Evolutionary conservation across 352 stramenopile genomes (phyloP).

Genomic region (Pythium dissimile): DNA sequence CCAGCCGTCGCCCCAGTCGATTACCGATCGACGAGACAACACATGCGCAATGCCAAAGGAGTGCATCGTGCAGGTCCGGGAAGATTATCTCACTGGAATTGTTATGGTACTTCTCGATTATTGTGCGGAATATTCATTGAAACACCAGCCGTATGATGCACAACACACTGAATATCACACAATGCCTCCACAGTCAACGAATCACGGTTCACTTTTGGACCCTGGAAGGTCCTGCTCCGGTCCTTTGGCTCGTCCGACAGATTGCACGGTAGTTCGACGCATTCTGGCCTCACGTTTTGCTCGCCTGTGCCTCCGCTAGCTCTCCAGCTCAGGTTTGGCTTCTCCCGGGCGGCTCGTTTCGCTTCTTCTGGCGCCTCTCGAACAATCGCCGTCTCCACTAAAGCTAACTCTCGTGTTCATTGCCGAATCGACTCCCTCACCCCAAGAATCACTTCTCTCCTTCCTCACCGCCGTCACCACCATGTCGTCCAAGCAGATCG

Average conservation of each 20-base stretch:
- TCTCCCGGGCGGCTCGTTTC: too few species aligned
- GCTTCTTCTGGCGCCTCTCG: too few species aligned
- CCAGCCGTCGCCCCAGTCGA: too few species aligned
- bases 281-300: neutral
- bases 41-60: too few species aligned
- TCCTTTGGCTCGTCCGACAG: neutral
- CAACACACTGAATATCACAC: neutral
- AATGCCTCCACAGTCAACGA: conserved; percentile 1
- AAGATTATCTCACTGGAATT: neutral
- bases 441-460: neutral
- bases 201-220: neutral
- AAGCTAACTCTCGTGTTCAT: neutral
- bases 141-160: neutral
- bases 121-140: neutral
- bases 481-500: conserved; percentile 1
- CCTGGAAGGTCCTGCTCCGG: neutral
- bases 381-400: too few species aligned
- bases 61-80: too few species aligned
- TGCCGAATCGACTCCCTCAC: neutral
- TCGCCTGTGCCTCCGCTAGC: neutral
- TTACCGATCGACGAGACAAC: too few species aligned
- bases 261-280: too few species aligned
- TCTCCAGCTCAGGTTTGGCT: too few species aligned
- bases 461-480: neutral
- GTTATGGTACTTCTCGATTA: neutral